Conservation (phyloP, 208 protist genomes). For the Willaertia magna region DNA sequence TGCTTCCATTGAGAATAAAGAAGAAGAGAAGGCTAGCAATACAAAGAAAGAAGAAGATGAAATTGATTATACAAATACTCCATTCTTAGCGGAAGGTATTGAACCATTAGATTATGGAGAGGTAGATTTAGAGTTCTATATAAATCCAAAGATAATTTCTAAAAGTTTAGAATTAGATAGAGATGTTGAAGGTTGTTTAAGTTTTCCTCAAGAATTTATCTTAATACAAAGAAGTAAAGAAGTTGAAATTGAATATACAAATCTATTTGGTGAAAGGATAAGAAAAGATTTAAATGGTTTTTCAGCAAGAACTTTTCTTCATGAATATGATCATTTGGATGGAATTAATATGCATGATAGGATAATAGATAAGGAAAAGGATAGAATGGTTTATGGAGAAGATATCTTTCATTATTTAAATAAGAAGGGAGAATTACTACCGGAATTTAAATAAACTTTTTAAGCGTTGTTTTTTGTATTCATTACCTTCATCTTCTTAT, state of each 20-base stretch:
- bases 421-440: neutral
- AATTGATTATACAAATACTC: neutral
- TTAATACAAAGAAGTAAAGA: neutral
- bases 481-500: no score
- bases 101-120: no score
- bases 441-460: neutral
- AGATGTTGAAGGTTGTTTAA: neutral
- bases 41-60: neutral
- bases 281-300: neutral
- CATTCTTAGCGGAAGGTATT: no score
- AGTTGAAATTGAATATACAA: neutral
- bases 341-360: neutral
- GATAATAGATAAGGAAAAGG: neutral
- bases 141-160: neutral
- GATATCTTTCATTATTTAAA: neutral
- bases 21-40: neutral
- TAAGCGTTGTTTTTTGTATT: no score
- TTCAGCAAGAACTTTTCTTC: neutral
- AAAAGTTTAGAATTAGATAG: neutral
- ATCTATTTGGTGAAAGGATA: neutral
- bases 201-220: neutral
- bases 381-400: neutral
- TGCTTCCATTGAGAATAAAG: no score
- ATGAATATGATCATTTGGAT: neutral
- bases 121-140: neutral